Base-by-base conservation (phyloP, 2,329 filamentous ascomycete species). In the Aphanocladium album region DNA sequence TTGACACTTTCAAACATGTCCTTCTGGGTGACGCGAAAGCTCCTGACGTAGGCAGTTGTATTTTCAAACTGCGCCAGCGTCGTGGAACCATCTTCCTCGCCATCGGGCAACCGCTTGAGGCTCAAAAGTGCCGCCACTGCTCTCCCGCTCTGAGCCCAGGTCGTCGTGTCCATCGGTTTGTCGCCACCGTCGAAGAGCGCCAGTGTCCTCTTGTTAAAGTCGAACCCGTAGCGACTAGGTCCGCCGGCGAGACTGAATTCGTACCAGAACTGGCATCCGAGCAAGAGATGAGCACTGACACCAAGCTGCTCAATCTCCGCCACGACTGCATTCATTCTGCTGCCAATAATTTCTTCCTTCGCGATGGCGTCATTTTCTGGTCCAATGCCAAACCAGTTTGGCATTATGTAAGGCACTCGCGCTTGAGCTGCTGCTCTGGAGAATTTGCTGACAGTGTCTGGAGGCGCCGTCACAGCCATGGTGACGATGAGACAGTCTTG, bases 1-100 rank as follows among this genome's bases (percentile, higher is more conserved):
- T 85, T 78, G 19, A 85, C 73, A 23, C 78, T 80, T 43, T 81
- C 80, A 62, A 89, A 79, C 72, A 89, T 88, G 8, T 89, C 86
- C 27, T 76, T 77, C 68, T 89, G 87, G 62, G 71, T 83, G 60
- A 87, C 63, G 1, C 73, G 67, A 71, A 88, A 89, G 51, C 81
- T 84, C 33, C 73, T 74, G 17, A 86, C 61, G 64, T 78, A 82
- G 4, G 85, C 65, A 2, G 64, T 62, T 55, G 77, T 76, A 69
- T 85, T 83, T 73, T 69, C n/a, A 85, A 0, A 78, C 65, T 2
- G 66, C 60, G 21, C 84, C 0, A 78, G 67, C 1, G 66, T 63
- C 5, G 71, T 46, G 70, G 76, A 19, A 1, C 52, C 14, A 19
- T 70, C 66, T 2, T 62, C 45, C n/a, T 70, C 1, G 67, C 57